These are phyloP conservation scores for Penicillium macrosclerotiorum DNA, from an alignment of 495 filamentous ascomycete species.

Conservation along the genomic window DNA sequence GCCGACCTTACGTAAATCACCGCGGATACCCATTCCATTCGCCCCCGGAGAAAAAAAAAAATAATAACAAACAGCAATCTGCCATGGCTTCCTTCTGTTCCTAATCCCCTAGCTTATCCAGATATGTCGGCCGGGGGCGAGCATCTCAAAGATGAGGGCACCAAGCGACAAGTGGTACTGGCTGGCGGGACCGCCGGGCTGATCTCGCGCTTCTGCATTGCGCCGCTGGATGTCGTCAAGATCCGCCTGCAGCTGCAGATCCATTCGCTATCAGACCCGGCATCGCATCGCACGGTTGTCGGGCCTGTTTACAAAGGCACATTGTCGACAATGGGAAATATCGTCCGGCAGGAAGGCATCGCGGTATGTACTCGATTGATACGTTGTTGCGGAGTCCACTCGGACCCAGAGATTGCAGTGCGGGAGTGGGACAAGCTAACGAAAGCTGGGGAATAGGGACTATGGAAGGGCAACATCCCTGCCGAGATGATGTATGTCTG, in stretches of 20 bases:
- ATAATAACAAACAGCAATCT: constrained; percentile 6
- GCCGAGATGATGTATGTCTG: constrained; percentile 90
- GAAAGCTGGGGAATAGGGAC: constrained; percentile 43
- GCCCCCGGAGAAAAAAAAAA: constrained; percentile 9
- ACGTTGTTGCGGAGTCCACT: background rate
- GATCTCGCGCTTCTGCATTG: constrained; percentile 89
- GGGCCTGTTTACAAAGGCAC: constrained; percentile 80
- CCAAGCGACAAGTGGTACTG: constrained; percentile 72
- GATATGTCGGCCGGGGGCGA: constrained; percentile 73
- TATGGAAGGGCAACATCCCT: constrained; percentile 98
- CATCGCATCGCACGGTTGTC: constrained; percentile 47
- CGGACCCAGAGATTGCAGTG: background rate
- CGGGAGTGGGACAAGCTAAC: constrained; percentile 1
- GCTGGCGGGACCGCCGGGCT: constrained; percentile 88
- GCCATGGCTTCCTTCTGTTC: constrained; percentile 12
- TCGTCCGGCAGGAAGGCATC: constrained; percentile 75
- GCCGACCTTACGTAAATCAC: constrained; percentile 13
- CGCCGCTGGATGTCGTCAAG: constrained; percentile 92
- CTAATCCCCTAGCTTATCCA: constrained; percentile 19
- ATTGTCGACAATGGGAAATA: constrained; percentile 69
- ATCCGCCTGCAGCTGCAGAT: constrained; percentile 92
- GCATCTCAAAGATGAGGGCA: constrained; percentile 92
- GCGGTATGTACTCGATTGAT: constrained; percentile 44
- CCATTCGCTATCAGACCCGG: constrained; percentile 71
- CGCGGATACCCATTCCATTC: constrained; percentile 13